phyloP scores from a whole-genome alignment of 768 basidiomycete genomes.

The Serendipita sp. region DNA sequence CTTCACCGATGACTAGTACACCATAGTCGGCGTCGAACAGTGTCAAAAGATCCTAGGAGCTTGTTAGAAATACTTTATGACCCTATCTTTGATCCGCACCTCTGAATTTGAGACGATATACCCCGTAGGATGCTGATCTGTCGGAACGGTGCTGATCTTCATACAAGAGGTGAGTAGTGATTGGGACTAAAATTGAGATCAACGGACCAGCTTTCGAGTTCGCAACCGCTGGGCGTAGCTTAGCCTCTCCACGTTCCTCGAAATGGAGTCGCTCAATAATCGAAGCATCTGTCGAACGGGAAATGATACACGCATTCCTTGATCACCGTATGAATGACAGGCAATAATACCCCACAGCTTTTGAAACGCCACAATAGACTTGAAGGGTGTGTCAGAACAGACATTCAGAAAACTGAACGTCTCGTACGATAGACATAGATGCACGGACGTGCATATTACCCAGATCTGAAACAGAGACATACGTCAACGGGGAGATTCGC shows the following conservation, averaged over 20 bases:
- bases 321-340: slow-evolving; percentile 58
- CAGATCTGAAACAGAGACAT: slow-evolving; percentile 29
- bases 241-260: slow-evolving; percentile 60
- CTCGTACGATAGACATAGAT: slow-evolving; percentile 66
- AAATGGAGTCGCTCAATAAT: slow-evolving; percentile 62
- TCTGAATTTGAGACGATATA: slow-evolving; percentile 70
- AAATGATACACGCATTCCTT: slow-evolving; percentile 76
- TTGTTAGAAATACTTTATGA: neutral
- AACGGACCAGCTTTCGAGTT: slow-evolving; percentile 54
- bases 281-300: slow-evolving; percentile 70
- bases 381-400: neutral
- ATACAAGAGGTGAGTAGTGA: neutral
- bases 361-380: slow-evolving; percentile 70
- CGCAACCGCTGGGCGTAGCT: slow-evolving; percentile 61
- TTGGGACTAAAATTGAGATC: neutral
- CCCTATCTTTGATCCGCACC: neutral
- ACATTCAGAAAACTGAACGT: neutral
- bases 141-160: slow-evolving; percentile 55
- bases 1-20: slow-evolving; percentile 52
- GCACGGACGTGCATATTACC: slow-evolving; percentile 70
- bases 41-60: slow-evolving; percentile 39
- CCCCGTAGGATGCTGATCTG: slow-evolving; percentile 50
- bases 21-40: slow-evolving; percentile 70
- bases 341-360: slow-evolving; percentile 66
- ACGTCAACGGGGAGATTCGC: neutral